Evolutionary conservation across 805 yeast genomes (phyloP), one percentile per base, ranked within the genome.

Genomic region (Kodamaea fukazawae): DNA sequence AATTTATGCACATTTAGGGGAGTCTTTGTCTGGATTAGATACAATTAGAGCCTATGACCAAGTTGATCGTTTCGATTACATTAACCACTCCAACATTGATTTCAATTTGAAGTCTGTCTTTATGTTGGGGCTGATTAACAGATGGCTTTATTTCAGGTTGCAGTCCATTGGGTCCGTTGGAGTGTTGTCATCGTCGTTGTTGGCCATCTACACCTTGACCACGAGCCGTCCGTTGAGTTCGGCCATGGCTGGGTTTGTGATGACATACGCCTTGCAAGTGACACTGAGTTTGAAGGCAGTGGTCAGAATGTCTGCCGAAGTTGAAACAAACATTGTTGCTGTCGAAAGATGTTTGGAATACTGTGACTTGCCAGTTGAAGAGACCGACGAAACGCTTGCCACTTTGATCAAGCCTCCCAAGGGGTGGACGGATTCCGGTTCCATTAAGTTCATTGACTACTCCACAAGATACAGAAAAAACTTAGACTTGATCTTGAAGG

Each of bases 341-440:
- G 86, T 80, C 25, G 89, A 83, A 55, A 72, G 89, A 57, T 75
- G 83, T 29, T 49, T 78, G 36, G 89, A 83, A 47, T 83, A 83
- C 52, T 63, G 72, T 43, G 65, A 67, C 11, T 55, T 77, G 39
- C 55, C 54, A 26, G 60, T 73, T 6, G 82, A 75, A 54, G 63
- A 62, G 34, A 55, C 54, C 18, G 51, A 76, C 23, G 60, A 85
- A 48, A 88, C 87, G 57, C 77, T 87, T 8, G 79, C 96, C 2
- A 75, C 87, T 42, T 89, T 90, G 57, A 79, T 96, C 58, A 77
- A 80, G 8, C 72, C 83, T 2, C 63, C 70, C 4, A 55, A 60
- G 1, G 49, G 63, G n/a, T 90, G 96, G 96, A 96, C 96, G 7
- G 56, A 66, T 8, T 54, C 65, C 11, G 97, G 97, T 32, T 74